phyloP scores from a whole-genome alignment of 441 rosid species.

The Gossypium schwendimanii region DNA sequence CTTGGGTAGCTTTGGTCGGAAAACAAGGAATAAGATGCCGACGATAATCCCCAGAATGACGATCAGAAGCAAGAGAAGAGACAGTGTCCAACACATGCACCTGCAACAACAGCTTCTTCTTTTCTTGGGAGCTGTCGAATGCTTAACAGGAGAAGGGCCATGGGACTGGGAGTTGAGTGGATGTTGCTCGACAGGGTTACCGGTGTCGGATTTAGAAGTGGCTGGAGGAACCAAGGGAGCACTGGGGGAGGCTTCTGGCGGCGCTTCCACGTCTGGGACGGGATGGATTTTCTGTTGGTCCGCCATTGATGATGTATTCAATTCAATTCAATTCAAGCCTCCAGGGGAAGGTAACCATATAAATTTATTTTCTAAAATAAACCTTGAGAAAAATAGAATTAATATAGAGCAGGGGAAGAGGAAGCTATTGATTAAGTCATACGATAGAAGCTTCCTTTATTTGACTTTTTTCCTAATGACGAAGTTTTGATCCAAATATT shows the following conservation, averaged over 20 bases:
- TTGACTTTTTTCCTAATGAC: background rate
- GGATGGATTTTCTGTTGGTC: conserved; percentile 67
- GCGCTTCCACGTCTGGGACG: conserved; percentile 42
- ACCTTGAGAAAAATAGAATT: background rate
- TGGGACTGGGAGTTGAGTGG: conserved; percentile 22
- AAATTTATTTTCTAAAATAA: background rate
- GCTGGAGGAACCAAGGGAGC: conserved; percentile 48
- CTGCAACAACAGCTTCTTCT: conserved; percentile 47
- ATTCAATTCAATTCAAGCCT: background rate
- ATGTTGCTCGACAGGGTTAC: conserved; percentile 15
- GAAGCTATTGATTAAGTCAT: background rate
- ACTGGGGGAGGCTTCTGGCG: conserved; percentile 25
- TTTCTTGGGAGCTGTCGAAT: conserved; percentile 45
- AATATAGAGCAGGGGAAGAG: background rate
- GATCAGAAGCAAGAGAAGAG: conserved; percentile 42
- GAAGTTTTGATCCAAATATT: background rate
- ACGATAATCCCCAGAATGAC: conserved; percentile 30
- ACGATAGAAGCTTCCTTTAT: background rate
- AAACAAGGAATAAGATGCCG: conserved; percentile 65
- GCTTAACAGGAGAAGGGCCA: conserved; percentile 28
- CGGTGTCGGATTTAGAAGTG: conserved; percentile 40
- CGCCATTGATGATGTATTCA: conserved; percentile 29
- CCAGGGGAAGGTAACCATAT: background rate
- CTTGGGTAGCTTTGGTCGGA: conserved; percentile 78
- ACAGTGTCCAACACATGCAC: conserved; percentile 63